phyloP scores from a whole-genome alignment of 805 yeast genomes.

The Barnettozyma populi region DNA sequence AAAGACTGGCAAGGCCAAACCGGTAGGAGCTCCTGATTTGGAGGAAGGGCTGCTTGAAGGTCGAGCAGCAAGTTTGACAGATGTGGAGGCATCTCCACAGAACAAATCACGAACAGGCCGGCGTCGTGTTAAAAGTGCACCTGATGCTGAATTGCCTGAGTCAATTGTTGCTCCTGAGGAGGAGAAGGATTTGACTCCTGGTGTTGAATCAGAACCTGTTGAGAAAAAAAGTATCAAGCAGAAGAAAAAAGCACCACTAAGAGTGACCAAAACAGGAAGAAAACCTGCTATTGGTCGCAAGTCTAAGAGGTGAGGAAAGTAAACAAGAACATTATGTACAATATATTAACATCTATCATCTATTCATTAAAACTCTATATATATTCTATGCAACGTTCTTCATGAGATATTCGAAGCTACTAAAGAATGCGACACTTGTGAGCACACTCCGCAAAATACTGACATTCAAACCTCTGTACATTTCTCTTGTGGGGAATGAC shows the following conservation, averaged over 20 bases:
- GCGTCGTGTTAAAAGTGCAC: slow-evolving; percentile 13
- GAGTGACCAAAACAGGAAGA: not conserved
- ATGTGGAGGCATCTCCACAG: not conserved
- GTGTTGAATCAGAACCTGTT: not conserved
- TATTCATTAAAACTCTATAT: not conserved
- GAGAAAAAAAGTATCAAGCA: not conserved
- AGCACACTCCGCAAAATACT: slow-evolving; percentile 65
- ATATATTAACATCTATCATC: not conserved
- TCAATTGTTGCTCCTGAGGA: not conserved
- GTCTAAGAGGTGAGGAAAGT: not conserved
- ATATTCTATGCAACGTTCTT: slow-evolving; percentile 36
- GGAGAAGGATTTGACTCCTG: not conserved
- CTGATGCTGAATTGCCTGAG: not conserved
- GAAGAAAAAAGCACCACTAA: slow-evolving; percentile 4
- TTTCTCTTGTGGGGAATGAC: slow-evolving; percentile 38
- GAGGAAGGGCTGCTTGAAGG: not conserved
- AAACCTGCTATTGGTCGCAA: not conserved
- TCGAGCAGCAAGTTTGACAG: not conserved
- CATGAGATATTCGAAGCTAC: slow-evolving; percentile 66
- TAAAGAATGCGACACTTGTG: slow-evolving; percentile 71
- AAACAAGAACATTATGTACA: not conserved
- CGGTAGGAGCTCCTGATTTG: not conserved
- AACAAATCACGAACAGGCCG: slow-evolving; percentile 4
- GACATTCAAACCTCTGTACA: slow-evolving; percentile 77
- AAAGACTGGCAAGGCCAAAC: not conserved